phyloP scores from a whole-genome alignment of 1,284 basidiomycete genomes.

The Malassezia nana region DNA sequence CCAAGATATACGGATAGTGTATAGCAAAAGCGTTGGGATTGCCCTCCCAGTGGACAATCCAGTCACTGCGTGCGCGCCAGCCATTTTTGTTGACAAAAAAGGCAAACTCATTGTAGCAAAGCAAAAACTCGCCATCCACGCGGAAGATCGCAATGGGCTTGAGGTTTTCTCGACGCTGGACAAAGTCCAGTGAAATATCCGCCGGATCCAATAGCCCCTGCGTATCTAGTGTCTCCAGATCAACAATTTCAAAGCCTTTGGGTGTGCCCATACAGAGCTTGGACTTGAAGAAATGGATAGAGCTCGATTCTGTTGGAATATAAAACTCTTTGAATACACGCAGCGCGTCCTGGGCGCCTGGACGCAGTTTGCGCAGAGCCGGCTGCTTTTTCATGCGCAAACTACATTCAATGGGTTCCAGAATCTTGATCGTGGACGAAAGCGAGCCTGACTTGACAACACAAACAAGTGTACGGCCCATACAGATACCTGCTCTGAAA shows the following conservation, averaged over 20 bases:
- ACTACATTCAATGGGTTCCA: slow-evolving; percentile 89
- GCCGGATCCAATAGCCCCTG: slow-evolving; percentile 89
- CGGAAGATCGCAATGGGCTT: slow-evolving; percentile 93
- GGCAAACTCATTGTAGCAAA: slow-evolving; percentile 98
- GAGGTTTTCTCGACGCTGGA: slow-evolving; percentile 75
- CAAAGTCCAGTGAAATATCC: slow-evolving; percentile 84
- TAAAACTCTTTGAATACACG: slow-evolving; percentile 93
- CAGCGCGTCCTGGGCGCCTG: slow-evolving; percentile 87
- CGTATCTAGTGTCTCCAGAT: slow-evolving; percentile 91
- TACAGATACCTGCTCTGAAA: slow-evolving; percentile 90
- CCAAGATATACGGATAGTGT: slow-evolving; percentile 91
- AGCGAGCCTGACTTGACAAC: slow-evolving; percentile 91
- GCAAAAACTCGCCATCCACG: slow-evolving; percentile 87
- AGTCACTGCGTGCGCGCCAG: slow-evolving; percentile 75
- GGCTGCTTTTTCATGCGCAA: slow-evolving; percentile 67
- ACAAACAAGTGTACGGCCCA: slow-evolving; percentile 88
- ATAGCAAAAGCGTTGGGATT: slow-evolving; percentile 84
- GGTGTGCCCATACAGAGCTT: slow-evolving; percentile 94
- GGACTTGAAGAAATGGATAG: slow-evolving; percentile 94
- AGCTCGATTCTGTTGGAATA: slow-evolving; percentile 91
- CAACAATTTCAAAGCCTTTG: slow-evolving; percentile 98
- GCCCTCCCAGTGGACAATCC: slow-evolving; percentile 96
- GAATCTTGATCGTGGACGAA: slow-evolving; percentile 91
- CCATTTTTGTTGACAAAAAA: slow-evolving; percentile 98
- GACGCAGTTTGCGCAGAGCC: slow-evolving; percentile 76